These are phyloP conservation scores for Angomonas deanei DNA, from an alignment of 208 protist species.

Conservation along the genomic window DNA sequence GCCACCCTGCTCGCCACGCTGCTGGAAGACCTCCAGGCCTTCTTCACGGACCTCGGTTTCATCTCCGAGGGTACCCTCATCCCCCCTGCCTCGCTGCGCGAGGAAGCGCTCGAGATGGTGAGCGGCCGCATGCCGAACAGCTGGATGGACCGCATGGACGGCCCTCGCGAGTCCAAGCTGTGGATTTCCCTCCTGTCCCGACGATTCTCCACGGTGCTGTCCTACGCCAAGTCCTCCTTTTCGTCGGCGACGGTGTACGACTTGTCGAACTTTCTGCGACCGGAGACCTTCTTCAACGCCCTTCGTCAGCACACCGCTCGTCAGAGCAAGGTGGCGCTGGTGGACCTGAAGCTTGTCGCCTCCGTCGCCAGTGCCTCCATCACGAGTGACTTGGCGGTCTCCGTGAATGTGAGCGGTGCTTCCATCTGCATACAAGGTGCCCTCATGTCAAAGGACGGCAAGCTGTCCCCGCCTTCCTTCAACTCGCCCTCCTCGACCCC, in stretches of 20 bases:
- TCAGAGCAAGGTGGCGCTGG: constrained; percentile 50
- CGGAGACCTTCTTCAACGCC: constrained; percentile 93
- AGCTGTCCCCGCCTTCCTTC: constrained; percentile 25
- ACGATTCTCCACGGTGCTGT: constrained; percentile 49
- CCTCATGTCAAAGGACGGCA: constrained; percentile 27
- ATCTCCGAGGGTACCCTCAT: constrained; percentile 86
- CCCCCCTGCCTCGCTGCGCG: constrained; percentile 54
- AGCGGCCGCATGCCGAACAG: constrained; percentile 65
- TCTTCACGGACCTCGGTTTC: constrained; percentile 51
- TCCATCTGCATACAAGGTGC: constrained; percentile 79
- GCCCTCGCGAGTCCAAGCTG: constrained; percentile 61
- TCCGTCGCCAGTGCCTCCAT: constrained; percentile 11
- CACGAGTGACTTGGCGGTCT: constrained; percentile 16
- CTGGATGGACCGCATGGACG: constrained; percentile 88
- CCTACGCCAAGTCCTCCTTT: constrained; percentile 26
- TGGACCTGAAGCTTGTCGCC: constrained; percentile 71
- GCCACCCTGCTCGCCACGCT: constrained; percentile 52
- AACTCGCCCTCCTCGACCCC: constrained; percentile 61
- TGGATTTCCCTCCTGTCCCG: constrained; percentile 79
- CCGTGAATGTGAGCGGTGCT: constrained; percentile 43
- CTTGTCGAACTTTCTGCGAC: constrained; percentile 86
- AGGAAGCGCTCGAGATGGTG: constrained; percentile 77
- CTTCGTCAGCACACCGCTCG: constrained; percentile 92
- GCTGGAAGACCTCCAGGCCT: constrained; percentile 51
- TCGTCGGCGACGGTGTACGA: constrained; percentile 58